A percentile compares a stretch with the other conserved stretches of the same genome.
These are phyloP conservation scores for Colletotrichum ledebouriae DNA, from an alignment of 2,329 filamentous ascomycete genomes.

Conservation along the genomic window DNA sequence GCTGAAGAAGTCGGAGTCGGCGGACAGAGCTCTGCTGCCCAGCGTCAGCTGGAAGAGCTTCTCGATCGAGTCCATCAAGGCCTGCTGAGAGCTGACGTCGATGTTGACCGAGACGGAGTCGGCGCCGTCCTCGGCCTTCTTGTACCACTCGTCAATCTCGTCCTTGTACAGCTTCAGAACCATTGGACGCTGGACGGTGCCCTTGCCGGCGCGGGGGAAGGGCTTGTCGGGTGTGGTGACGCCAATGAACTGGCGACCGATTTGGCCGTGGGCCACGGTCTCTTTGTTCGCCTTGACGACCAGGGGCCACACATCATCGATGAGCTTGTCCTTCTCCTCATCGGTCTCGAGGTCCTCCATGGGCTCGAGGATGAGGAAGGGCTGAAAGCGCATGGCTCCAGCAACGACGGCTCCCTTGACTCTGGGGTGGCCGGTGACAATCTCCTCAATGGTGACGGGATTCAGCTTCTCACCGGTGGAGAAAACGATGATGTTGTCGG, in stretches of 20 bases:
- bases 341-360: conserved; percentile 50
- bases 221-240: conserved; percentile 57
- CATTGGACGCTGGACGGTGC: conserved; percentile 57
- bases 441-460: conserved; percentile 57
- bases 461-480: conserved; percentile 66
- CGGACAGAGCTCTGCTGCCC: conserved; percentile 39
- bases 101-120: conserved; percentile 59
- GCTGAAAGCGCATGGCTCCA: conserved; percentile 60
- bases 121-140: conserved; percentile 51
- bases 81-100: conserved; percentile 48
- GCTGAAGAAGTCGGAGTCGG: conserved; percentile 54
- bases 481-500: conserved; percentile 61
- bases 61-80: conserved; percentile 46
- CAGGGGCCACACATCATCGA: conserved; percentile 60
- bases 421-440: conserved; percentile 54
- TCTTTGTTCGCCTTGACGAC: conserved; percentile 58
- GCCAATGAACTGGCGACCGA: conserved; percentile 55
- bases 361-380: conserved; percentile 61
- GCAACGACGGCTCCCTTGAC: conserved; percentile 61
- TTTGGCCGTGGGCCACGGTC: conserved; percentile 58
- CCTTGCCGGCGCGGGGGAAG: conserved; percentile 60
- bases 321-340: conserved; percentile 46
- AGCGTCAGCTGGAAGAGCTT: conserved; percentile 44
- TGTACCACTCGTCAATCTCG: conserved; percentile 59
- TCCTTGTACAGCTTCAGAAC: conserved; percentile 57